Conservation (phyloP, 169 alveolate species). For the Perkinsus olseni region DNA sequence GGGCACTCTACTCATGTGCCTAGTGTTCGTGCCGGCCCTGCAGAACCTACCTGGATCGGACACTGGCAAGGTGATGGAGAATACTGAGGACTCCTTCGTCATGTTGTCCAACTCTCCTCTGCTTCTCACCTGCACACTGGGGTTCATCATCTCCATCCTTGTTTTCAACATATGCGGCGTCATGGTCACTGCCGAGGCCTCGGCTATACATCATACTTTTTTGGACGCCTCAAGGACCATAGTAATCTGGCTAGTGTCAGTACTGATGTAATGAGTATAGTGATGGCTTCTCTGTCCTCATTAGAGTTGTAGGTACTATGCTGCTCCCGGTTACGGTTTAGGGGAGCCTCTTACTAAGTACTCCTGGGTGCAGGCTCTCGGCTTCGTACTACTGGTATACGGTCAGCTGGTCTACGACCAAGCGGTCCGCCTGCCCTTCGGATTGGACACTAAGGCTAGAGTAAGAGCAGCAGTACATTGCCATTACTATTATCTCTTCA, state of each 20-base stretch:
- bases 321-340: not conserved
- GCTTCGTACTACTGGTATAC: not conserved
- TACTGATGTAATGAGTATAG: not conserved
- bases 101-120: not conserved
- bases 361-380: not conserved
- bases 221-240: conserved; percentile 8
- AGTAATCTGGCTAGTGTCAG: not conserved
- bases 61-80: not conserved
- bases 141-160: not conserved
- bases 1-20: not conserved
- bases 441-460: not conserved
- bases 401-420: conserved; percentile 8
- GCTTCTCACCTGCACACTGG: not conserved
- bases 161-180: conserved; percentile 1
- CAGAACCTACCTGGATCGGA: not conserved
- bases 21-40: not conserved
- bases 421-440: not conserved
- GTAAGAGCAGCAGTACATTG: not conserved
- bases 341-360: conserved; percentile 1
- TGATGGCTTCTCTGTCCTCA: not conserved
- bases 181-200: conserved; percentile 6
- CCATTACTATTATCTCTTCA: not conserved
- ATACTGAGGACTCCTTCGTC: conserved; percentile 2
- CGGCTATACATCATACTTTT: conserved; percentile 13
- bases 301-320: not conserved